Evolutionary conservation across 2,329 filamentous ascomycete genomes (phyloP).

Genomic region (Cordyceps cicadae): DNA sequence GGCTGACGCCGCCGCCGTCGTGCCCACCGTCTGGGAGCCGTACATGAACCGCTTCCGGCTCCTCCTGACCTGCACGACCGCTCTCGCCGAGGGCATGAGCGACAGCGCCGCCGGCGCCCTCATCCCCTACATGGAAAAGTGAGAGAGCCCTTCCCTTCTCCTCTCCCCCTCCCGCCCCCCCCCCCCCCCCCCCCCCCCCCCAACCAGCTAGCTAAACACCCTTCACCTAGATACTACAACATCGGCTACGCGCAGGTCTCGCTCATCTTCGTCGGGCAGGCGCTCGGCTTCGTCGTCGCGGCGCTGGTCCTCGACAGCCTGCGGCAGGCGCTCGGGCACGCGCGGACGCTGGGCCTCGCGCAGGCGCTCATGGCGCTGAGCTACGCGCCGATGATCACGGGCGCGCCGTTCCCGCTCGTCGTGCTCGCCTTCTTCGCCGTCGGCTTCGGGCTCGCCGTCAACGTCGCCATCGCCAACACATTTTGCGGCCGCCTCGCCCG

Average conservation of each 20-base stretch:
- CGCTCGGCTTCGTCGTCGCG: constrained; percentile 65
- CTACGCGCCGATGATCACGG: constrained; percentile 57
- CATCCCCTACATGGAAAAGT: constrained; percentile 71
- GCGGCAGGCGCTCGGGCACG: constrained; percentile 54
- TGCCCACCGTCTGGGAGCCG: constrained; percentile 51
- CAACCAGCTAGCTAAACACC: neutral
- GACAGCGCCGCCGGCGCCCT: constrained; percentile 70
- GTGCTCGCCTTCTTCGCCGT: constrained; percentile 62
- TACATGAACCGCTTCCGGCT: constrained; percentile 65
- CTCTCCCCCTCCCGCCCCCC: neutral
- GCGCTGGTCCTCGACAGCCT: constrained; percentile 62
- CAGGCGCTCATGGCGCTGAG: constrained; percentile 53
- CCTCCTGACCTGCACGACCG: constrained; percentile 54
- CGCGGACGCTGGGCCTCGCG: constrained; percentile 57
- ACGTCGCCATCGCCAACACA: constrained; percentile 49
- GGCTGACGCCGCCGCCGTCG: constrained; percentile 33
- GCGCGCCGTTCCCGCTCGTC: constrained; percentile 62
- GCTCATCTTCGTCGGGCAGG: constrained; percentile 72
- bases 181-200: neutral
- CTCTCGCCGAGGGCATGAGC: constrained; percentile 62
- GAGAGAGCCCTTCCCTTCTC: too few relatives aligned
- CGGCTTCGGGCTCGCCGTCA: constrained; percentile 49
- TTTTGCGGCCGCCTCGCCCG: constrained; percentile 49
- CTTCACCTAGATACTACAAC: constrained; percentile 46
- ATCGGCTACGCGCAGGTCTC: constrained; percentile 75